Evolutionary conservation across 257 asterid species (phyloP), one percentile per base, ranked within the genome.

Genomic region (Nicotiana attenuata): DNA sequence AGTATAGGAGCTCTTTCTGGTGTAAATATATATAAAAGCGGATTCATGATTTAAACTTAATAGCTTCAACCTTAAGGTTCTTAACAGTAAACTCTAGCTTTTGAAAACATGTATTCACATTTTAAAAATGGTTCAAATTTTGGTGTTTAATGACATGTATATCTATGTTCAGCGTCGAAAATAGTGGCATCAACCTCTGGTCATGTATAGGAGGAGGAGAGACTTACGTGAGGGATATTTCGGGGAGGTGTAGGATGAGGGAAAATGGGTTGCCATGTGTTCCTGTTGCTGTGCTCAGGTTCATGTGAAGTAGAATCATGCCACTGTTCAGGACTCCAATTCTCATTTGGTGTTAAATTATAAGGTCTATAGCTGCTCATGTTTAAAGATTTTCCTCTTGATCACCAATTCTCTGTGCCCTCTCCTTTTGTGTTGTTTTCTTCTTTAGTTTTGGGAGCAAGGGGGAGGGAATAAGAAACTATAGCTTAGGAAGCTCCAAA

Each of bases 231-330:
- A 82, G 78, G 28, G 22, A 29, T 50, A 15, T 56, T 71, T 3
- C n/a, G 78, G 24, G 77, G 26, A 65, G 82, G 81, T 19, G 60
- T 0, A 66, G 85, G 80, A 20, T 31, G 77, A 63, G 52, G 85
- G 69, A 28, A 24, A 61, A 35, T 66, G 2, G 69, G 57, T 52
- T 65, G 81, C 67, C 55, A 61, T 52, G 35, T 76, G 60, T 56
- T 69, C 71, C 69, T 33, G 63, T 19, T 67, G 68, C 31, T 47
- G 35, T 52, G 13, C 7, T 66, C 65, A 55, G 81, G 67, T 16
- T 76, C 55, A 66, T 65, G 38, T 61, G 28, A 7, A 52, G 24
- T 31, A 65, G 29, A 71, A 26, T 80, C 83, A 80, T n/a, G 50
- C 61, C 66, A 17, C 56, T 65, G 78, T 57, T 38, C 33, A 65